These are phyloP conservation scores for Nectriaceae sp. DNA, from an alignment of 2,329 filamentous ascomycete species.

Conservation along the genomic window DNA sequence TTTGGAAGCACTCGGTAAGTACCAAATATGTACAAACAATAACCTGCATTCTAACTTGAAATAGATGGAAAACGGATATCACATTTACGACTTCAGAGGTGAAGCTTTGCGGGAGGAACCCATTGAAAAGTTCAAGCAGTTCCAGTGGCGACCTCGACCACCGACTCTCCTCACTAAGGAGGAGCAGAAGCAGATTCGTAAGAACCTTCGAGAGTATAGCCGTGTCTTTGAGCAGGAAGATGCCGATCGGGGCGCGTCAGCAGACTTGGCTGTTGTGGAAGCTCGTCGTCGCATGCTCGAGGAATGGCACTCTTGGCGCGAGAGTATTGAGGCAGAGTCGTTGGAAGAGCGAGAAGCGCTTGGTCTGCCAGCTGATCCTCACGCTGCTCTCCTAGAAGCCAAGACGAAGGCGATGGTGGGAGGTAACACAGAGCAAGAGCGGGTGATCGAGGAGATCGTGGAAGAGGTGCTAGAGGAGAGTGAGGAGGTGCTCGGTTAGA, in stretches of 20 bases:
- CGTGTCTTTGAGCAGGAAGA: conserved; percentile 95
- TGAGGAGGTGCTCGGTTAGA: conserved; percentile 68
- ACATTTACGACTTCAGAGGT: conserved; percentile 96
- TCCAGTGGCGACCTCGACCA: conserved; percentile 90
- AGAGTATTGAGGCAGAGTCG: conserved; percentile 70
- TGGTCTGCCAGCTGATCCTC: conserved; percentile 66
- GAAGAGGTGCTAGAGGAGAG: conserved; percentile 83
- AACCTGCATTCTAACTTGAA: conserved; percentile 11
- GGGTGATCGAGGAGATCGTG: conserved; percentile 85
- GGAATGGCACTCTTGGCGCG: conserved; percentile 88
- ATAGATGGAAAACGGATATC: conserved; percentile 99
- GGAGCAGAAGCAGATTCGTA: conserved; percentile 96
- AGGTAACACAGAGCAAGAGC: conserved; percentile 65
- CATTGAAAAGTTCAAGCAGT: conserved; percentile 97
- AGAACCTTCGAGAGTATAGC: conserved; percentile 97
- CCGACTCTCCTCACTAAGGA: conserved; percentile 91
- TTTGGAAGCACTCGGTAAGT: conserved; percentile 94
- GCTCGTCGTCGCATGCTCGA: conserved; percentile 77
- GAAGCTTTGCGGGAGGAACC: conserved; percentile 86
- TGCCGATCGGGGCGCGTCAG: conserved; percentile 87
- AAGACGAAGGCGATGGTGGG: conserved; percentile 54
- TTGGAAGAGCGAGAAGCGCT: conserved; percentile 68
- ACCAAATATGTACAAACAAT: conserved; percentile 8
- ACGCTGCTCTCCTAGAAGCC: conserved; percentile 61
- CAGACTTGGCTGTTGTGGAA: conserved; percentile 92